A percentile compares a stretch with the other conserved stretches of the same genome.
These are phyloP conservation scores for Colletotrichum sp. DNA, from an alignment of 2,329 filamentous ascomycete genomes.

Conservation along the genomic window DNA sequence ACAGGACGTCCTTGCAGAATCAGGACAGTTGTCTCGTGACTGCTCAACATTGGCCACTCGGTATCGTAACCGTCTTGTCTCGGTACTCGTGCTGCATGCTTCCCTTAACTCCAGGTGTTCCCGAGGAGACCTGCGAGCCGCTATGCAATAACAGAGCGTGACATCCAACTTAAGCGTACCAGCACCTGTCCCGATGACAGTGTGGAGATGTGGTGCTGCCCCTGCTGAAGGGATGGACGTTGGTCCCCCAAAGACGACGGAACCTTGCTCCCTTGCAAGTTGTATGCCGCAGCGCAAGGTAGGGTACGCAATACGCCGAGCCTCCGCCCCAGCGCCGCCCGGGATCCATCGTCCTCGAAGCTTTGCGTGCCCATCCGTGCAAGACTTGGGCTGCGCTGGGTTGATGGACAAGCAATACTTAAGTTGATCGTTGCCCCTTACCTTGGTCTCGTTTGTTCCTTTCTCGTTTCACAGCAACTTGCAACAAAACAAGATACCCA, in stretches of 20 bases:
- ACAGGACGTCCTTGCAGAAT: background rate
- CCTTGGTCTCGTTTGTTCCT: rapidly evolving
- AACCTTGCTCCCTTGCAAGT: background rate
- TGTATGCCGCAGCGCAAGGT: background rate
- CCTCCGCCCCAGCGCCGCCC: constrained; percentile 16
- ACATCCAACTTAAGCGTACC: background rate
- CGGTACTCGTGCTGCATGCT: background rate
- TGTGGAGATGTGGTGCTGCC: background rate
- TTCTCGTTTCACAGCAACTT: background rate
- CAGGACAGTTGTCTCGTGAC: background rate
- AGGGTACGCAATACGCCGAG: background rate
- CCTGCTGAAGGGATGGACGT: background rate
- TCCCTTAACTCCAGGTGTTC: background rate
- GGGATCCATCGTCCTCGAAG: constrained; percentile 1
- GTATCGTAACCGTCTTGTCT: background rate
- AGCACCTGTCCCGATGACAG: background rate
- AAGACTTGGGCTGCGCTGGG: background rate
- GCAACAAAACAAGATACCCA: background rate
- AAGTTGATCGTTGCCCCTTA: background rate
- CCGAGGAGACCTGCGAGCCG: background rate
- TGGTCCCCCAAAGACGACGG: background rate
- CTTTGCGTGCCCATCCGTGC: background rate
- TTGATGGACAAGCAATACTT: background rate
- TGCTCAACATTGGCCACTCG: background rate
- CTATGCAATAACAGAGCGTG: background rate